phyloP scores from a whole-genome alignment of 1,284 basidiomycete species.

The Wolfiporia cocos region DNA sequence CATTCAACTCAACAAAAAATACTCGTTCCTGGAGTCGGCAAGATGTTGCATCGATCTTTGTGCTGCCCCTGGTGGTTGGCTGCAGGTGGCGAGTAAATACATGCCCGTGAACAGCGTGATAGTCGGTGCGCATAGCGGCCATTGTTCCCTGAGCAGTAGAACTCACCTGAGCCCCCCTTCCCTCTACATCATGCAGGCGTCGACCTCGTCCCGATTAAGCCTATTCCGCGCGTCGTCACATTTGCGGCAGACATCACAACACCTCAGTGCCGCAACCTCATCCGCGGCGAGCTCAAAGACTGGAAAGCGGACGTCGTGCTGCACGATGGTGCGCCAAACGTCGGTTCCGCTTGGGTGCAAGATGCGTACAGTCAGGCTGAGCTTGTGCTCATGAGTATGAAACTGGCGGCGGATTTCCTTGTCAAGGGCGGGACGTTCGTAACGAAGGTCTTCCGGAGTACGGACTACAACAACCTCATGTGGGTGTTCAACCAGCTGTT shows the following conservation, averaged over 20 bases:
- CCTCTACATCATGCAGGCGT: too few species aligned
- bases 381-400: slow-evolving; percentile 93
- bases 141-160: too few species aligned
- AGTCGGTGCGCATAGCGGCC: slow-evolving; percentile 80
- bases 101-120: slow-evolving; percentile 97
- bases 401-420: slow-evolving; percentile 95
- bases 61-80: slow-evolving; percentile 98
- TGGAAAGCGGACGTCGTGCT: slow-evolving; percentile 99
- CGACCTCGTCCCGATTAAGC: slow-evolving; percentile 94
- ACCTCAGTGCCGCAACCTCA: slow-evolving; percentile 80
- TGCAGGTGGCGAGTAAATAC: slow-evolving; percentile 97
- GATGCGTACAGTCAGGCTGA: slow-evolving; percentile 98
- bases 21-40: slow-evolving; percentile 85
- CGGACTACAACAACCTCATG: slow-evolving; percentile 97
- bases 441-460: slow-evolving; percentile 98
- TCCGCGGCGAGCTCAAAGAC: slow-evolving; percentile 90
- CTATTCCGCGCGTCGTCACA: slow-evolving; percentile 90
- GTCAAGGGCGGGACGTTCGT: slow-evolving; percentile 93
- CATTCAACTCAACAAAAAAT: slow-evolving; percentile 99
- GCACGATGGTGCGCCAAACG: slow-evolving; percentile 99
- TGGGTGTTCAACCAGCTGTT: slow-evolving; percentile 99
- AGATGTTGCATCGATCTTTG: slow-evolving; percentile 98
- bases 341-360: slow-evolving; percentile 99
- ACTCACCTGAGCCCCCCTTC: slow-evolving; percentile 2
- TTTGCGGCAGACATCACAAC: slow-evolving; percentile 97